Evolutionary conservation across 345 rosid genomes (phyloP), one percentile per base, ranked within the genome.

Genomic region (Clausena lansium): DNA sequence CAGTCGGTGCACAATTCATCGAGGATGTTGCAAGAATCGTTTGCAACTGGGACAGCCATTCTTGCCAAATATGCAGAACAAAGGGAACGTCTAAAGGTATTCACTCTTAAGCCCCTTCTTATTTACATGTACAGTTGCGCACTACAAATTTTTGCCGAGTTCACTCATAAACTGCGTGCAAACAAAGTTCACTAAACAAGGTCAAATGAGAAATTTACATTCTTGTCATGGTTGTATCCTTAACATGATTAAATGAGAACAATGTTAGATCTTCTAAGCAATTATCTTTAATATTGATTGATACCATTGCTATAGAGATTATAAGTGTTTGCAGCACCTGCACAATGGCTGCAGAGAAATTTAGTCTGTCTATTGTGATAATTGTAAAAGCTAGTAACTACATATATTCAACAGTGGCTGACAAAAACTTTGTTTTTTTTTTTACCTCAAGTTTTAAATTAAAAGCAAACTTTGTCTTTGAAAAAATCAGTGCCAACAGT

Each of bases 1-100:
- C 89, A 82, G 70, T 92, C 97, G 45, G 97, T 94, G 6, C 88
- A 84, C 70, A 96, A 92, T 77, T 92, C 99, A 1, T 91, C 91
- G 36, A 85, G 93, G 75, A 90, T 93, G 97, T 77, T 93, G 22
- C 91, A 92, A 88, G 98, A 96, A 62, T 89, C 99, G 1, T 89
- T 83, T 77, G 84, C 93, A 7, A 91, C 92, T 24, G 99, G 97
- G 60, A 84, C 92, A 27, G 95, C 97, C 25, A 91, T 93, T 58
- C 97, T 96, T 67, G 77, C 92, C 59, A 96, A 91, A 68, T 93
- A 96, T 81, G 87, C 98, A 0, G 94, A 94, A 80, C 99, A 95
- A 86, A 88, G 98, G 76, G 97, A 95, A 71, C 97, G 90, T 64
- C 81, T 95, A 75, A 95, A 95, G 98, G 99, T 94, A 86, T 19